Conservation (phyloP, 2,329 filamentous ascomycete genomes). For the Diaporthe citrichinensis region DNA sequence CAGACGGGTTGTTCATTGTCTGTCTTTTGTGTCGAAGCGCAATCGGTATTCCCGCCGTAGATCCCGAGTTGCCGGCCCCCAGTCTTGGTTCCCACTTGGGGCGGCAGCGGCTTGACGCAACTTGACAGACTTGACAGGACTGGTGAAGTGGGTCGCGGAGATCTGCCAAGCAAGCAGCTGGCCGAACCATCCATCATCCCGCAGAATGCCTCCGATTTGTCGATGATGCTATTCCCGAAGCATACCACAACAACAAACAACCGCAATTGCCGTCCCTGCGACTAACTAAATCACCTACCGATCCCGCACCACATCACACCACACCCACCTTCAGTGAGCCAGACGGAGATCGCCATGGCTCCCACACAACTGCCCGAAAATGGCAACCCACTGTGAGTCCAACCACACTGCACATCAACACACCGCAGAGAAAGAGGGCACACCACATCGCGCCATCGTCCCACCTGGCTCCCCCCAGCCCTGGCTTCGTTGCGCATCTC, state of each 20-base stretch:
- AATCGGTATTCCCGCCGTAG: constrained; percentile 11
- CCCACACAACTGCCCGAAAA: constrained; percentile 40
- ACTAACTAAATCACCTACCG: neutral
- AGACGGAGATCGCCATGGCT: constrained; percentile 28
- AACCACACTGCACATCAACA: neutral
- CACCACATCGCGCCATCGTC: neutral
- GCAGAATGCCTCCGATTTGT: constrained; percentile 10
- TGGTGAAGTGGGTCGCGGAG: neutral
- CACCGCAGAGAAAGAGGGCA: neutral
- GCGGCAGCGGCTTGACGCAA: constrained; percentile 7
- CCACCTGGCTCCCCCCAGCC: too few relatives aligned
- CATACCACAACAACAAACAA: neutral
- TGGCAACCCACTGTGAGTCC: constrained; percentile 56
- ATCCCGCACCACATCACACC: neutral
- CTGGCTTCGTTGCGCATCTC: neutral
- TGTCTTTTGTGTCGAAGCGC: neutral
- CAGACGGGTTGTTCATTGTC: neutral
- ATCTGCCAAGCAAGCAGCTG: constrained; percentile 22
- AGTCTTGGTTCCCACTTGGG: neutral
- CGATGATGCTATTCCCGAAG: constrained; percentile 30
- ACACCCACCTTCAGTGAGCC: neutral
- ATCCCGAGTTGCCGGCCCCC: constrained; percentile 23
- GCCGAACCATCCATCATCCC: neutral
- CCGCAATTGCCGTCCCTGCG: neutral
- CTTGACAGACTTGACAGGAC: neutral